A percentile compares a stretch with the other conserved stretches of the same genome.
Evolutionary conservation across 2,329 filamentous ascomycete genomes (phyloP).

Genomic region (Chaetothyriales sp.): DNA sequence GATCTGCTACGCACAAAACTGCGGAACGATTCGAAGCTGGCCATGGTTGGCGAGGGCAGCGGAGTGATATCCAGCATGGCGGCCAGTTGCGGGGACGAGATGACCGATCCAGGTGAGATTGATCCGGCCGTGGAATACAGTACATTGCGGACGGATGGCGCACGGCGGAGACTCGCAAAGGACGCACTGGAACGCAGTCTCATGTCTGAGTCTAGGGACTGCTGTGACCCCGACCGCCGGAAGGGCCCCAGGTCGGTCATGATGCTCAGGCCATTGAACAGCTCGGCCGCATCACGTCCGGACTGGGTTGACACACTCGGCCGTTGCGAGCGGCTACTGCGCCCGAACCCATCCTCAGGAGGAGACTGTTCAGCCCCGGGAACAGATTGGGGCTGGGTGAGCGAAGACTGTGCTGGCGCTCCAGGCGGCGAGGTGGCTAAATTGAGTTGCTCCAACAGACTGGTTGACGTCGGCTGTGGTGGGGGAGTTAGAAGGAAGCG

Average conservation of each 20-base stretch:
- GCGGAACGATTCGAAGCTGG: constrained; percentile 53
- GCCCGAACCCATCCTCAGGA: background rate
- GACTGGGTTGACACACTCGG: background rate
- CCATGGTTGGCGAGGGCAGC: constrained; percentile 59
- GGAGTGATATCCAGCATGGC: constrained; percentile 69
- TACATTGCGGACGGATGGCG: constrained; percentile 29
- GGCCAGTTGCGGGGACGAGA: constrained; percentile 59
- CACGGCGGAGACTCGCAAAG: constrained; percentile 28
- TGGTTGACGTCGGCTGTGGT: background rate
- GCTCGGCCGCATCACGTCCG: constrained; percentile 7
- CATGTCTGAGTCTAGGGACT: constrained; percentile 18
- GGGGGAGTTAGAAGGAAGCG: background rate
- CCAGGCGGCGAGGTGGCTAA: background rate
- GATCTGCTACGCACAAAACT: constrained; percentile 31
- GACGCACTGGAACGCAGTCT: constrained; percentile 27
- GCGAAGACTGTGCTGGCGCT: constrained; percentile 2
- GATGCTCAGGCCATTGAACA: constrained; percentile 15
- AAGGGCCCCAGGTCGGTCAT: constrained; percentile 11
- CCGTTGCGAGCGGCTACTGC: background rate
- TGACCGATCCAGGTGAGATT: constrained; percentile 46
- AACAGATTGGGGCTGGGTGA: constrained; percentile 6
- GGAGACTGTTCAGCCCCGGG: constrained; percentile 4
- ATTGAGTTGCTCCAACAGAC: background rate
- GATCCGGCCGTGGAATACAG: constrained; percentile 29
- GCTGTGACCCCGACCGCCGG: constrained; percentile 7